Evolutionary conservation across 2,329 filamentous ascomycete genomes (phyloP), one percentile per base, ranked within the genome.

Genomic region (Monosporascus sp.): DNA sequence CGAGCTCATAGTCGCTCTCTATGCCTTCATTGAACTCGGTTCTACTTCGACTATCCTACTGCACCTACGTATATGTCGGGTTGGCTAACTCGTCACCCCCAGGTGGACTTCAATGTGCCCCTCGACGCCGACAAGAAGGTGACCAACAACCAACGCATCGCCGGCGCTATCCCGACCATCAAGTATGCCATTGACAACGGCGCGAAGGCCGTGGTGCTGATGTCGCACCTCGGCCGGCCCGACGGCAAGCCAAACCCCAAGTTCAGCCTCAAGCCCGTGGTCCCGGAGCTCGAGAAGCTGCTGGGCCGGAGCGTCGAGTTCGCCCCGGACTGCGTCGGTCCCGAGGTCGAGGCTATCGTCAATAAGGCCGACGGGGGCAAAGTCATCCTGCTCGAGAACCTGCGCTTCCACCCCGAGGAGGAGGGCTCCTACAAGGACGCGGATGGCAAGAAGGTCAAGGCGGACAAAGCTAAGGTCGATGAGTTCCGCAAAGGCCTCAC

Each of bases 81-180:
- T 46, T 48, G 49, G 50, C 55, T 54, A 56, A 49, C 19, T 43
- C 11, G 37, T 51, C 9, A 37, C 48, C 43, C 43, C 50, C 68
- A 96, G 92, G 93, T 99, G 74, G 94, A 99, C 84, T 99, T 99
- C 87, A 99, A 99, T 77, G 95, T 99, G 54, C 94, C 94, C 60
- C 91, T 99, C 69, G 91, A 99, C 72, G 84, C 80, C 64, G 81
- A 94, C 72, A 95, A 91, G 79, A 92, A 95, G 53, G 85, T 99
- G 74, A 97, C 94, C 74, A 99, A 99, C 85, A 91, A 87, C 77
- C 94, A 99, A 80, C 92, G 94, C 74, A 99, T 99, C 69, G 92
- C 91, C 68, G 95, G 94, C 70, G 94, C 94, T 68, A 78, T 96
- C 60, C 91, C 91, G 67, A 96, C 92, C 67, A 96, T 97, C 81